phyloP scores from a whole-genome alignment of 441 rosid species.

The Syzygium syzygioides region DNA sequence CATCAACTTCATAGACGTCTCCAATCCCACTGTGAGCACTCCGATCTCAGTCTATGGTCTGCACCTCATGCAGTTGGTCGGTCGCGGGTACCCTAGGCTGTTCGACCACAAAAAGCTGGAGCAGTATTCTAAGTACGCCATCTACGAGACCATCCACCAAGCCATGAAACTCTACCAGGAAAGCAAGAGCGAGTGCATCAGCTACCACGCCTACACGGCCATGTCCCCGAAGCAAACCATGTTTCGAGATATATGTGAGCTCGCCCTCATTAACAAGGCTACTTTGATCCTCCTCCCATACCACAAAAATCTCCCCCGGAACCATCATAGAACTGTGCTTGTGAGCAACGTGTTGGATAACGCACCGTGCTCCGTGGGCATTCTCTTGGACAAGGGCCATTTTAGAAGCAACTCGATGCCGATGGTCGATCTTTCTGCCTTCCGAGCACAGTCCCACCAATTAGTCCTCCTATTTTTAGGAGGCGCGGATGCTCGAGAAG shows the following conservation, averaged over 20 bases:
- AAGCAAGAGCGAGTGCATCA: slow-evolving; percentile 24
- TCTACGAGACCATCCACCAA: slow-evolving; percentile 27
- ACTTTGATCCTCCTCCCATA: slow-evolving; percentile 55
- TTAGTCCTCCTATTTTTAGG: slow-evolving; percentile 50
- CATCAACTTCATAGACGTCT: slow-evolving; percentile 45
- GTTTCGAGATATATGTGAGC: slow-evolving; percentile 66
- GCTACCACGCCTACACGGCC: slow-evolving; percentile 36
- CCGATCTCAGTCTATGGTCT: slow-evolving; percentile 45
- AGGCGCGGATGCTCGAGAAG: slow-evolving; percentile 74
- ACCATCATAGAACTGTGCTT: slow-evolving; percentile 23
- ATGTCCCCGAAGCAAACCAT: slow-evolving; percentile 44
- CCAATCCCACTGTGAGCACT: slow-evolving; percentile 35
- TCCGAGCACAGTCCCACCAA: slow-evolving; percentile 2
- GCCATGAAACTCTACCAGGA: slow-evolving; percentile 39
- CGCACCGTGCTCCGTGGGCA: slow-evolving; percentile 73
- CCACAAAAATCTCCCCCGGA: slow-evolving; percentile 17
- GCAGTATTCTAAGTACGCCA: slow-evolving; percentile 3
- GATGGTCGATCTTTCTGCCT: not conserved
- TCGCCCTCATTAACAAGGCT: slow-evolving; percentile 42
- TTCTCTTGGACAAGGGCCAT: slow-evolving; percentile 44
- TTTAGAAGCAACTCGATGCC: slow-evolving; percentile 13
- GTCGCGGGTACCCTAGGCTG: slow-evolving; percentile 45
- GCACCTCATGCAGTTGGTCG: slow-evolving; percentile 44
- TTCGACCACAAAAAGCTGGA: slow-evolving; percentile 34
- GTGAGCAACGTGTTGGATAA: slow-evolving; percentile 37